Conservation (phyloP, 305 asterid species). For the Fraxinus baroniana region DNA sequence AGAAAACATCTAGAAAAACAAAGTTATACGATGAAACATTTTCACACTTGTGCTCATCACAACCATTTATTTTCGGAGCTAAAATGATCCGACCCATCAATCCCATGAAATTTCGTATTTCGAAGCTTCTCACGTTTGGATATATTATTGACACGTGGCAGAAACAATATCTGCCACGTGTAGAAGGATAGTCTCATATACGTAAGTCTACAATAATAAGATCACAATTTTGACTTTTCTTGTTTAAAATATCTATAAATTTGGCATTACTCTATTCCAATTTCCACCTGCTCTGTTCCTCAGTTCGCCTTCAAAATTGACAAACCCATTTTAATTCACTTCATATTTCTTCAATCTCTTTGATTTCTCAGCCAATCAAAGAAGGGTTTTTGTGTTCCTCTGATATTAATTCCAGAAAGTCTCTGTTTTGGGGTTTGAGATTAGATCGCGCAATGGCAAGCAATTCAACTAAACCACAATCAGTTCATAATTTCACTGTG, state of each 20-base stretch:
- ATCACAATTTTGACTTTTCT: not conserved
- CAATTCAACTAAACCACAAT: slow-evolving; percentile 42
- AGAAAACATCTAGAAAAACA: not conserved
- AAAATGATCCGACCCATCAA: not conserved
- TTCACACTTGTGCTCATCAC: not conserved
- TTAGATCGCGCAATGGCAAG: slow-evolving; percentile 40
- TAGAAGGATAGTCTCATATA: not conserved
- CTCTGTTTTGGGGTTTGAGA: slow-evolving; percentile 22
- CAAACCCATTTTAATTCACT: slow-evolving; percentile 20
- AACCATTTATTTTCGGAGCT: not conserved
- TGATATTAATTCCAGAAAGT: not conserved
- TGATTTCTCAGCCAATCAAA: not conserved
- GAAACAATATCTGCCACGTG: not conserved
- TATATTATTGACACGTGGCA: not conserved
- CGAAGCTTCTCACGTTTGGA: not conserved
- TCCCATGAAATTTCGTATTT: not conserved
- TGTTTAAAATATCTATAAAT: not conserved
- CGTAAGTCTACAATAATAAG: not conserved
- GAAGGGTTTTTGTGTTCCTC: slow-evolving; percentile 3
- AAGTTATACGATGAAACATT: not conserved
- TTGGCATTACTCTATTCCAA: not conserved
- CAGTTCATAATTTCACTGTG: slow-evolving; percentile 47
- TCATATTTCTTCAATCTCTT: not conserved
- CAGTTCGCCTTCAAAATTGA: not conserved
- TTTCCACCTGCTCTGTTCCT: slow-evolving; percentile 7